These are phyloP conservation scores for Rhodotorula kratochvilovae DNA, from an alignment of 768 basidiomycete genomes.

Conservation along the genomic window DNA sequence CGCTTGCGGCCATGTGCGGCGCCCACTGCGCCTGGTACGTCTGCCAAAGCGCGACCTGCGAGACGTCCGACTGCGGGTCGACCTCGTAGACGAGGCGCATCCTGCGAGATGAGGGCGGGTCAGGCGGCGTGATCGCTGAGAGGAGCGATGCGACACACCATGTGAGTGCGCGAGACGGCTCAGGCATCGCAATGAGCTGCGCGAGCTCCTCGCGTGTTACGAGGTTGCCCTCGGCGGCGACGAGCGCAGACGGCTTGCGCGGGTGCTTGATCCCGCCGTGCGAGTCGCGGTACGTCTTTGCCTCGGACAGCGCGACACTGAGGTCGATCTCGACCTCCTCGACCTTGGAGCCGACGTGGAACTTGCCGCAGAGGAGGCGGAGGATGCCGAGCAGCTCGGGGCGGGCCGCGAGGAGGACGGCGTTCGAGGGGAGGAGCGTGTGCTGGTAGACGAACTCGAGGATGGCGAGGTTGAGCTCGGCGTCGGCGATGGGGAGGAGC, in stretches of 20 bases:
- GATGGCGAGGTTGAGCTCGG: constrained; percentile 28
- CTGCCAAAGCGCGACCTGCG: constrained; percentile 93
- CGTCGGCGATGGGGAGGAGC: constrained; percentile 39
- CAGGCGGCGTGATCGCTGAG: neutral
- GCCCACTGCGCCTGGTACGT: constrained; percentile 80
- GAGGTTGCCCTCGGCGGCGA: neutral
- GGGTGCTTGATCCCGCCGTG: constrained; percentile 25
- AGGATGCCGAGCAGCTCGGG: constrained; percentile 37
- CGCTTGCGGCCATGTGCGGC: constrained; percentile 53
- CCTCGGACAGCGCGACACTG: neutral
- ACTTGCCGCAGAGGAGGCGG: constrained; percentile 23
- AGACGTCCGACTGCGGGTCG: constrained; percentile 71
- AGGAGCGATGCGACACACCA: constrained; percentile 44
- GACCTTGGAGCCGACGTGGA: constrained; percentile 21
- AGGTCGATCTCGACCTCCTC: constrained; percentile 33
- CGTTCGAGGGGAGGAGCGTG: constrained; percentile 38
- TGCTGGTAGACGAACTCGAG: constrained; percentile 45
- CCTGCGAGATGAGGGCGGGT: constrained; percentile 53
- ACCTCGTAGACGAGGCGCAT: constrained; percentile 83
- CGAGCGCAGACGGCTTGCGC: neutral
- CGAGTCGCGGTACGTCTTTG: neutral
- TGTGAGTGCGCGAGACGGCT: constrained; percentile 9
- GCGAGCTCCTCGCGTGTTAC: constrained; percentile 11
- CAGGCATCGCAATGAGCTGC: constrained; percentile 1
- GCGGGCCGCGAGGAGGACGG: constrained; percentile 27